phyloP scores from a whole-genome alignment of 306 rosid genomes.

The Morella rubra region DNA sequence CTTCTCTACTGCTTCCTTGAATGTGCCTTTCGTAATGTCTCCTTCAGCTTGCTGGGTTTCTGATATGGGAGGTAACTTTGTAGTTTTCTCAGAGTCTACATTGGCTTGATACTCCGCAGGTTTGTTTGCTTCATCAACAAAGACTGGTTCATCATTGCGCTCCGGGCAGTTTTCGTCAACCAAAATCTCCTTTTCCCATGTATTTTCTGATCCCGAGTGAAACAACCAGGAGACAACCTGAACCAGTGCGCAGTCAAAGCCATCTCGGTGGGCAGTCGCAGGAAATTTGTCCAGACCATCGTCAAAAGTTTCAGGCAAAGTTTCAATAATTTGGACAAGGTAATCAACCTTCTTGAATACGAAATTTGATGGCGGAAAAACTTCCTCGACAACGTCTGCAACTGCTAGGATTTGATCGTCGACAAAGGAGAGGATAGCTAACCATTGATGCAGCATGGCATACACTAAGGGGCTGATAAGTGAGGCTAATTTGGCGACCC shows the following conservation, averaged over 20 bases:
- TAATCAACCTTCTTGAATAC: constrained; percentile 58
- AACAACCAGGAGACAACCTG: constrained; percentile 40
- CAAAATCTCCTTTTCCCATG: constrained; percentile 49
- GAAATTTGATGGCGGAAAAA: constrained; percentile 48
- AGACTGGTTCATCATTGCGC: neutral
- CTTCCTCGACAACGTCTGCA: constrained; percentile 41
- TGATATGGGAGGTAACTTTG: constrained; percentile 26
- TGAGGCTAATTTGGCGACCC: constrained; percentile 23
- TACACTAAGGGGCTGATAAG: constrained; percentile 40
- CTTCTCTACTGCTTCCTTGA: constrained; percentile 42
- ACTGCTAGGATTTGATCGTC: constrained; percentile 47
- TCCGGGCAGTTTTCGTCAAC: constrained; percentile 37
- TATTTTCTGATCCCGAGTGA: constrained; percentile 33
- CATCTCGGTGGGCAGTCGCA: constrained; percentile 28
- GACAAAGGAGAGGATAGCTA: constrained; percentile 49
- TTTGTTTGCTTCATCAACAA: constrained; percentile 9
- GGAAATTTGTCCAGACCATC: constrained; percentile 36
- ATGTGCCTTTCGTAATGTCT: constrained; percentile 29
- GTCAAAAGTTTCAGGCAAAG: constrained; percentile 53
- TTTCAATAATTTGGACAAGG: constrained; percentile 26
- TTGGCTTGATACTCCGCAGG: constrained; percentile 6
- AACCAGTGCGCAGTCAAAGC: constrained; percentile 42
- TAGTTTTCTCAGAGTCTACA: constrained; percentile 11
- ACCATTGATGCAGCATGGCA: constrained; percentile 38
- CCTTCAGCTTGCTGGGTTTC: constrained; percentile 27